Evolutionary conservation across 2,329 filamentous ascomycete species (phyloP).

Genomic region (Juglanconis sp.): DNA sequence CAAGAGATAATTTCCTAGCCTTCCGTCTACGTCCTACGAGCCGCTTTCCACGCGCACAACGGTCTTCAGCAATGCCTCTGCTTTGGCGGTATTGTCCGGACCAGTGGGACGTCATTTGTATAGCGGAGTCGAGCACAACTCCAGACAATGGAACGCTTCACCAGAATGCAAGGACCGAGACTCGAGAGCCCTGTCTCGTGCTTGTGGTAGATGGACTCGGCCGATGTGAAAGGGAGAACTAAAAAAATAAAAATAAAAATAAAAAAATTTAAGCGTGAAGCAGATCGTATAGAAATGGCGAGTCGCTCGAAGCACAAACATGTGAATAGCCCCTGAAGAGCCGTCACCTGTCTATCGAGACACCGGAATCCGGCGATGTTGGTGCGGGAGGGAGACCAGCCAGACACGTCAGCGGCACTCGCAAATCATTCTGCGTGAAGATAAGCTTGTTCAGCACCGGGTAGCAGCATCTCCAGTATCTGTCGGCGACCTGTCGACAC

Average conservation of each 20-base stretch:
- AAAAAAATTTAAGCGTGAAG: neutral
- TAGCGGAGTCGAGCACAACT: neutral
- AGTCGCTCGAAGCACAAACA: neutral
- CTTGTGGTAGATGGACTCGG: neutral
- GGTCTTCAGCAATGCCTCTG: neutral
- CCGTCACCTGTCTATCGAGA: too few relatives aligned
- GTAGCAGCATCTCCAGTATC: neutral
- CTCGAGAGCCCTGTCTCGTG: neutral
- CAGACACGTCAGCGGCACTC: neutral
- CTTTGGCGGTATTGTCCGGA: neutral
- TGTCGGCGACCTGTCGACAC: neutral
- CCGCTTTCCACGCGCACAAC: neutral
- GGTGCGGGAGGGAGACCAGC: neutral
- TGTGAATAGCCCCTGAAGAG: too few relatives aligned
- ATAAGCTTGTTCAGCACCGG: neutral
- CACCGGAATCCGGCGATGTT: too few relatives aligned
- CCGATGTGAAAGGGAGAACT: neutral
- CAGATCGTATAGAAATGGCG: too few relatives aligned
- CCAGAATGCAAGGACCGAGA: neutral
- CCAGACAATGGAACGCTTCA: neutral
- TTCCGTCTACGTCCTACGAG: neutral
- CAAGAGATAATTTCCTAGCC: neutral
- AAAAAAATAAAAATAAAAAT: neutral
- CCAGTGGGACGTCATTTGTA: neutral
- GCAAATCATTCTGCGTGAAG: neutral